Conservation (phyloP, 176 grass and related monocot genomes). For the Secale cereale region DNA sequence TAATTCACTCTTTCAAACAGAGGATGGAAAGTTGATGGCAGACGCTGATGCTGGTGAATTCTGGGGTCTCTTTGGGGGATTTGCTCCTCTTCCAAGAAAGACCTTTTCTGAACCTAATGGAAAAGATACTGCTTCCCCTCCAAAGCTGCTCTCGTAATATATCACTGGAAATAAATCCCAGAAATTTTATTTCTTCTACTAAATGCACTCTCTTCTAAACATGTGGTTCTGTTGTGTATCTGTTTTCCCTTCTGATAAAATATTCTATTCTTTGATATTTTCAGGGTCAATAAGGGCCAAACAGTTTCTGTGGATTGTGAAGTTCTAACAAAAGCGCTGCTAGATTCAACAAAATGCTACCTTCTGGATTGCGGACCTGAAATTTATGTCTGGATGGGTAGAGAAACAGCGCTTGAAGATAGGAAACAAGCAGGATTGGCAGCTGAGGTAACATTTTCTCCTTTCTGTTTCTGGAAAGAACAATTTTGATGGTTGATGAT, state of each 20-base stretch:
- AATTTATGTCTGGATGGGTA: conserved; percentile 95
- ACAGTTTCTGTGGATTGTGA: conserved; percentile 49
- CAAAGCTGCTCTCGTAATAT: conserved; percentile 81
- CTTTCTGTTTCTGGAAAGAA: conserved; percentile 20
- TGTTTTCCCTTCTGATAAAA: conserved; percentile 13
- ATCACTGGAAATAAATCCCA: conserved; percentile 10
- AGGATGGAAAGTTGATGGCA: conserved; percentile 98
- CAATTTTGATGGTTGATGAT: background rate
- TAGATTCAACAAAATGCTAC: conserved; percentile 90
- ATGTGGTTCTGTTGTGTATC: conserved; percentile 11
- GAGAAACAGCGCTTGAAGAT: conserved; percentile 81
- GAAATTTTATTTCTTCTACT: background rate
- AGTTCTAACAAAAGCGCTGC: conserved; percentile 61
- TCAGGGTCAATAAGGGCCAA: conserved; percentile 84
- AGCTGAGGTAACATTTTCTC: conserved; percentile 66
- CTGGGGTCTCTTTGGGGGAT: conserved; percentile 92
- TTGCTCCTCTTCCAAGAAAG: conserved; percentile 95
- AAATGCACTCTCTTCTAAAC: conserved; percentile 10
- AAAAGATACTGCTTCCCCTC: conserved; percentile 43
- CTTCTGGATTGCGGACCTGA: conserved; percentile 80
- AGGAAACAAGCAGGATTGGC: conserved; percentile 83
- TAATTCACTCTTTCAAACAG: conserved; percentile 47
- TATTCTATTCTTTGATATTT: conserved; percentile 4
- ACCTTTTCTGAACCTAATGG: conserved; percentile 63
- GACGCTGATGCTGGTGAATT: conserved; percentile 97